Base-by-base conservation (phyloP, 495 filamentous ascomycete species). In the Neurospora sp. region DNA sequence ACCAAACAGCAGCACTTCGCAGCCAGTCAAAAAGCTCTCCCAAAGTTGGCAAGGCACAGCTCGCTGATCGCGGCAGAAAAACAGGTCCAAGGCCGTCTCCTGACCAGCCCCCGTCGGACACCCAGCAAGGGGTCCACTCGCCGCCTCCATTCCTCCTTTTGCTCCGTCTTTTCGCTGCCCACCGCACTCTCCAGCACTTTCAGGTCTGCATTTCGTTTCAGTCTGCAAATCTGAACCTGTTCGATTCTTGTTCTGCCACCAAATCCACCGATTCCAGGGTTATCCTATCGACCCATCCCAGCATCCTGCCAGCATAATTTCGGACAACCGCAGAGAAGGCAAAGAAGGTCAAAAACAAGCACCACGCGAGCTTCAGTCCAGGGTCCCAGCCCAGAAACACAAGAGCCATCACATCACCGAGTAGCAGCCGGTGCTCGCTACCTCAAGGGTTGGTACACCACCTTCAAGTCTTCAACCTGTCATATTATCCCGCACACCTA, bases 61-160 rank as follows among this genome's bases (percentile, higher is more conserved):
- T 76, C 74, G 78, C 79, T 79, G 79, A 79, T 79, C 79, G 78
- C 77, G 77, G 79, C 74, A 77, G 75, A 70, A 73, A 81, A 79
- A 77, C 77, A 74, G 77, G 75, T 71, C 76, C 70, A 70, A 54
- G 71, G 73, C 38, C 69, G 71, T 71, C 76, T 76, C 75, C 76
- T 77, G 76, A 76, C 74, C 78, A 74, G 70, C 74, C 71, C 71
- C 71, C 71, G 43, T 43, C 69, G 42, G 28, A 48, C 54, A 72
- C 54, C 73, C 59, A 71, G 71, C 66, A 45, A 70, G 38, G 38
- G 66, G 48, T 37, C 71, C 72, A 31, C 54, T 73, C 31, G 19
- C 69, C 72, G 42, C 54, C 72, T 70, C 37, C 39, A 69, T 45
- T 34, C 19, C 45, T 43, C 66, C 42, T 73, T 40, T 24, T 70